Percentiles rank a stretch among this genome's conserved stretches.
Conservation (phyloP, 2,329 filamentous ascomycete genomes). For the Lasiodiplodia sp. region DNA sequence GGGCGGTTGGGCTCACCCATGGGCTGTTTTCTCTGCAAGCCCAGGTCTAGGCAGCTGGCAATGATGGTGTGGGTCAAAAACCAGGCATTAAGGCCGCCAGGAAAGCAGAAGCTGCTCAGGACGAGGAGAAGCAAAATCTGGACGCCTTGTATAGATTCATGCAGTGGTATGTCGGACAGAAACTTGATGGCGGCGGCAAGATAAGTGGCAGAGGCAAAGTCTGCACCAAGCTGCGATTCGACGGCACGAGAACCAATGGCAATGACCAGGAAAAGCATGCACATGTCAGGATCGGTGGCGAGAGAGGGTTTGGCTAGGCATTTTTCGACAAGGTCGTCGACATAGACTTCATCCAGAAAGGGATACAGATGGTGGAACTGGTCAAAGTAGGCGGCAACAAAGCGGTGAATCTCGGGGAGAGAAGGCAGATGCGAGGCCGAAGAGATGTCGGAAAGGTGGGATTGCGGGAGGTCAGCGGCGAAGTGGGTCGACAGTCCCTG, state of each 20-base stretch:
- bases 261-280: constrained; percentile 45
- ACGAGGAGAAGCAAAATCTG: constrained; percentile 58
- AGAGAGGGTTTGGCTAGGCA: background rate
- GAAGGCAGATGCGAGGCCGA: constrained; percentile 34
- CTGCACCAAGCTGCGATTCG: constrained; percentile 52
- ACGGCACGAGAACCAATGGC: constrained; percentile 58
- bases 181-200: constrained; percentile 57
- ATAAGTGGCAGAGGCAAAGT: constrained; percentile 58
- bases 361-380: constrained; percentile 59
- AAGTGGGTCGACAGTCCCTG: constrained; percentile 34
- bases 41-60: constrained; percentile 59
- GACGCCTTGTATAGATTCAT: constrained; percentile 58
- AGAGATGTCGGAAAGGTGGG: constrained; percentile 19
- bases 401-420: constrained; percentile 49
- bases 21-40: constrained; percentile 54
- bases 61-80: constrained; percentile 64
- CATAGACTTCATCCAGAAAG: constrained; percentile 60
- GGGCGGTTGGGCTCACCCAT: background rate
- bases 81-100: constrained; percentile 61
- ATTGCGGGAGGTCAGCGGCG: constrained; percentile 29
- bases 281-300: background rate
- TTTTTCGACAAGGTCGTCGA: constrained; percentile 18
- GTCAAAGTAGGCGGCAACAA: constrained; percentile 58
- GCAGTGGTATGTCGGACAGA: constrained; percentile 56
- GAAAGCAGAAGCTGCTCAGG: constrained; percentile 60